Percentiles rank a stretch among this genome's conserved stretches.
These are phyloP conservation scores for Paraphoma sp. DNA, from an alignment of 2,329 filamentous ascomycete genomes.

Conservation along the genomic window DNA sequence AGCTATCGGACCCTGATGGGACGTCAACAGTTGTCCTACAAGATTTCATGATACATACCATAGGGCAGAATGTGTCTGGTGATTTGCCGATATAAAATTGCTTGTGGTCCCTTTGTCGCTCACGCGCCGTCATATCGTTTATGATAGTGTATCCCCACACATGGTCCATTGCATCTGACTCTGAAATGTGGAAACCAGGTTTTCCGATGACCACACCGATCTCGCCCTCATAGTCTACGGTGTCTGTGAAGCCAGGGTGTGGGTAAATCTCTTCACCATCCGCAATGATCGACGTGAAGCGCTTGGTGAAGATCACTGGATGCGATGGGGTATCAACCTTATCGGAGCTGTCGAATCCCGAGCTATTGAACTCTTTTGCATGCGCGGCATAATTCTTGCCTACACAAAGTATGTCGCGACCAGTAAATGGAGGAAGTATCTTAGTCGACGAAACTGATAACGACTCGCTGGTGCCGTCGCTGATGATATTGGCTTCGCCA, in stretches of 20 bases:
- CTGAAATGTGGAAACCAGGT: slow-evolving; percentile 52
- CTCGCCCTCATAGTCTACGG: slow-evolving; percentile 64
- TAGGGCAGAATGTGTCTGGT: slow-evolving; percentile 63
- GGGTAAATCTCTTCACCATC: slow-evolving; percentile 55
- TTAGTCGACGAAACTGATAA: slow-evolving; percentile 47
- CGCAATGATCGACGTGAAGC: slow-evolving; percentile 61
- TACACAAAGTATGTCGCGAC: slow-evolving; percentile 61
- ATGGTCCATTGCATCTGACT: slow-evolving; percentile 56
- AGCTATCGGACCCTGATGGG: slow-evolving; percentile 57
- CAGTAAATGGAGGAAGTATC: slow-evolving; percentile 56
- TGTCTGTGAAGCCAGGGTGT: slow-evolving; percentile 57
- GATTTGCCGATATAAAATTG: slow-evolving; percentile 67
- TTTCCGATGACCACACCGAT: slow-evolving; percentile 64
- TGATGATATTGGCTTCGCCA: slow-evolving; percentile 49
- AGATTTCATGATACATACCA: slow-evolving; percentile 44
- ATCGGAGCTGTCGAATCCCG: slow-evolving; percentile 63
- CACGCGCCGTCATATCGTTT: slow-evolving; percentile 43
- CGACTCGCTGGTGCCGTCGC: slow-evolving; percentile 31
- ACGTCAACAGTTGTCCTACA: neutral
- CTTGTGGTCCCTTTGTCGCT: slow-evolving; percentile 54
- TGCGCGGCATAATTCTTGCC: slow-evolving; percentile 66
- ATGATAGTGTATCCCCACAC: slow-evolving; percentile 65
- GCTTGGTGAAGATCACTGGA: slow-evolving; percentile 64
- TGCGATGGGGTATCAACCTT: slow-evolving; percentile 60
- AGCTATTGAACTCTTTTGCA: slow-evolving; percentile 63